These are phyloP conservation scores for Flaveria ramosissima DNA, from an alignment of 129 eudicot species.

Conservation along the genomic window DNA sequence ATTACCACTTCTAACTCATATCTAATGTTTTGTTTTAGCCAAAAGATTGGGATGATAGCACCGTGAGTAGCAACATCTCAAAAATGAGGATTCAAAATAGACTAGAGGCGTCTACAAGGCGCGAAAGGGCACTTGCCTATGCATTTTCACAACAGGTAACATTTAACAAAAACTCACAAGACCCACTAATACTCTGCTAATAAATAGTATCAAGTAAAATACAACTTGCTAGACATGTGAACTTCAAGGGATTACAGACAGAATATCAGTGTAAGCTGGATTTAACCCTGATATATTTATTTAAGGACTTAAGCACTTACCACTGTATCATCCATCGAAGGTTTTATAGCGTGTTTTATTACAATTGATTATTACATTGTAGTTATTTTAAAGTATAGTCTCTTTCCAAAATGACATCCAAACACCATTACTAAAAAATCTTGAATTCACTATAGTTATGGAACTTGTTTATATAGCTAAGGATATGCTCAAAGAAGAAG, in stretches of 20 bases:
- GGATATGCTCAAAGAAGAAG: constrained; percentile 77
- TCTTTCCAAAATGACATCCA: neutral
- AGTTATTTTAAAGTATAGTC: neutral
- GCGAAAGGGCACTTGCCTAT: constrained; percentile 92
- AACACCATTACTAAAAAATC: neutral
- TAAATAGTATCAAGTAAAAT: neutral
- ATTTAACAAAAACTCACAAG: neutral
- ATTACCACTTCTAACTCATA: neutral
- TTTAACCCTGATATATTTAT: too few species aligned
- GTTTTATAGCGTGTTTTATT: neutral
- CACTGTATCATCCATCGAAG: neutral
- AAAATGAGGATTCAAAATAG: constrained; percentile 73
- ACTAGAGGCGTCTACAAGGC: constrained; percentile 84
- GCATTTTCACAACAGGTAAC: constrained; percentile 93
- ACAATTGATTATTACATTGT: neutral
- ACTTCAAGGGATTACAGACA: too few species aligned
- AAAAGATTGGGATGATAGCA: constrained; percentile 95
- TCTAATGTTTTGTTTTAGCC: constrained; percentile 35
- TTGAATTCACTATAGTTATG: constrained; percentile 1
- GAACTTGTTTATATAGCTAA: constrained; percentile 44
- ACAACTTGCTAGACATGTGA: neutral
- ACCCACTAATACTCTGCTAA: neutral
- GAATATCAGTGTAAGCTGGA: too few species aligned
- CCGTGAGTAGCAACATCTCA: constrained; percentile 66
- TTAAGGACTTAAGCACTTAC: too few species aligned